Evolutionary conservation across 2,329 filamentous ascomycete genomes (phyloP), one percentile per base, ranked within the genome.

Genomic region (Colletotrichum tofieldiae): DNA sequence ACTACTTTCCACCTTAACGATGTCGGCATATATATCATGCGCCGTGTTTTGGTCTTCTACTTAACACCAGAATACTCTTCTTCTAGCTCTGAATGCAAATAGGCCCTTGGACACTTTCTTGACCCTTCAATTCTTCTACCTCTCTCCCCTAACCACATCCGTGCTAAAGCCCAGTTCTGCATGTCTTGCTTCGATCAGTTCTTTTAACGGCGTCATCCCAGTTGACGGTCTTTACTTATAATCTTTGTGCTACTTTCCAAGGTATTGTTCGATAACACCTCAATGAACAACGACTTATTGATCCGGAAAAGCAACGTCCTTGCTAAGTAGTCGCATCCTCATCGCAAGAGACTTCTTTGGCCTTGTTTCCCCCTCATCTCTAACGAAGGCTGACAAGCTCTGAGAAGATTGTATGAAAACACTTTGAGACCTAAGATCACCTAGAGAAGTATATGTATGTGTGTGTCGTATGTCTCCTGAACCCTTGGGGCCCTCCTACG

Each of bases 261-360:
- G 16, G 0, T 51, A 1, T 3, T 29, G 1, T 29, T 51, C 2
- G 2, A 29, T 3, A 8, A 0, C 1, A 7, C 4, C 6, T 1
- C 23, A 0, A 4, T 8, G 23, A 18, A 29, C 14, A 3, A 26
- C 23, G 9, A 4, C 9, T 14, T 12, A 23, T 14, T 20, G 4
- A 16, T 26, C 23, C 4, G 5, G 16, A 1, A 4, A 16, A 51
- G 3, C 2, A 23, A 18, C 5, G 1, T 49, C 12, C 12, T 26
- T 5, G n/a, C n/a, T 3, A 23, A 26, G n/a, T 23, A 14, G 9
- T 12, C n/a, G 8, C 35, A 3, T 49, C 6, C 47, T 51, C 0
- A 2, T 18, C 4, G 9, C 14, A 8, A 8, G 3, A 7, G 12
- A 4, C 1, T 12, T 11, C 43, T 20, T 5, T 26, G 5, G 3